These are phyloP conservation scores for Coemansia sp. DNA, from an alignment of 192 early-diverging fungal species.

Conservation along the genomic window DNA sequence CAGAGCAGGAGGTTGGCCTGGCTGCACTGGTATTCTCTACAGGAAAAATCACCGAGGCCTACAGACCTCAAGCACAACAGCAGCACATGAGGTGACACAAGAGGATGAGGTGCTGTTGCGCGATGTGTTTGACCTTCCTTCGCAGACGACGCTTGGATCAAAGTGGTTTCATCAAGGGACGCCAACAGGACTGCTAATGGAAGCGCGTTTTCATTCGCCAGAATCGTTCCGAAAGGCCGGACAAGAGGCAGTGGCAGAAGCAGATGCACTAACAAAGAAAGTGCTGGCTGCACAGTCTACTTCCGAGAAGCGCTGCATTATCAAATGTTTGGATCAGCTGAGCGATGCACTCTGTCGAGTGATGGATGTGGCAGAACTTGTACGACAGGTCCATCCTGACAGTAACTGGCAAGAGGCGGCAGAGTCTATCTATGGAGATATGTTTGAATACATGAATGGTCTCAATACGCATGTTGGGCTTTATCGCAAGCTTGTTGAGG, in stretches of 20 bases:
- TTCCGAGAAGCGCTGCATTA: slow-evolving; percentile 65
- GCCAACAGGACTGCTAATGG: slow-evolving; percentile 52
- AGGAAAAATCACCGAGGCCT: neutral
- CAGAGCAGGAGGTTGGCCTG: neutral
- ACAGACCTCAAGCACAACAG: slow-evolving; percentile 15
- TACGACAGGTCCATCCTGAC: slow-evolving; percentile 88
- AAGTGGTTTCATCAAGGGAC: slow-evolving; percentile 46
- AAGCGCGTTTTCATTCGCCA: slow-evolving; percentile 48
- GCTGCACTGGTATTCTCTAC: neutral
- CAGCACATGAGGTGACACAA: slow-evolving; percentile 12
- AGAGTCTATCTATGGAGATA: slow-evolving; percentile 67
- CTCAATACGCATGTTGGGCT: slow-evolving; percentile 90
- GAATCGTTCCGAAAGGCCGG: slow-evolving; percentile 41
- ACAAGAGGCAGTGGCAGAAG: slow-evolving; percentile 37
- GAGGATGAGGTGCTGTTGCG: slow-evolving; percentile 42
- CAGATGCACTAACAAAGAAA: slow-evolving; percentile 28
- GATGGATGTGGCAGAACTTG: slow-evolving; percentile 90
- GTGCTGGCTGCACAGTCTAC: slow-evolving; percentile 25
- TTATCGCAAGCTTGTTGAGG: slow-evolving; percentile 72
- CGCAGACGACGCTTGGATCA: slow-evolving; percentile 42
- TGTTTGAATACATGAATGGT: slow-evolving; percentile 85
- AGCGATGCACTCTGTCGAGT: slow-evolving; percentile 88
- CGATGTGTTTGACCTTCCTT: slow-evolving; percentile 48
- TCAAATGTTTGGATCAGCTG: slow-evolving; percentile 86
- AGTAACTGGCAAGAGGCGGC: slow-evolving; percentile 67